phyloP scores from a whole-genome alignment of 75 land plant genomes.

The Pinus tabuliformis region DNA sequence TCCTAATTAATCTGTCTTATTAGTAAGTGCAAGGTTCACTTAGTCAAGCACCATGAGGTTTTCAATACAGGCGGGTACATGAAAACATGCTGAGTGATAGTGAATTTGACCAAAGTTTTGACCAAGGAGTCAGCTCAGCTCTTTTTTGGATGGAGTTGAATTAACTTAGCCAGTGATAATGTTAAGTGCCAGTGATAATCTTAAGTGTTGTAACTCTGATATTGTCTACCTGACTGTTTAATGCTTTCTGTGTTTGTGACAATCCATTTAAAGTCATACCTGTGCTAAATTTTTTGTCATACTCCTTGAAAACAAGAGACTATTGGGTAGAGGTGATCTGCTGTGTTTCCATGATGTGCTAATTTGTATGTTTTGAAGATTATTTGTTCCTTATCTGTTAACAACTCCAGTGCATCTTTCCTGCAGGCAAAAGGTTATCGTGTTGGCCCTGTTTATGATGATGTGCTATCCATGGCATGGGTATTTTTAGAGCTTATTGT shows the following conservation, averaged over 20 bases:
- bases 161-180: too few species aligned
- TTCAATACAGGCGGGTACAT: too few species aligned
- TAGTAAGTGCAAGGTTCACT: too few species aligned
- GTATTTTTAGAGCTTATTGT: constrained; percentile 95
- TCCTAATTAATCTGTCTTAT: too few species aligned
- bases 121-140: too few species aligned
- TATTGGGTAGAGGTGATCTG: neutral
- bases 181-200: too few species aligned
- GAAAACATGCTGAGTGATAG: too few species aligned
- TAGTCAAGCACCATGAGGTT: too few species aligned
- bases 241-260: neutral
- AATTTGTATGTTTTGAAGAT: neutral
- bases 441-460: constrained; percentile 99
- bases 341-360: neutral
- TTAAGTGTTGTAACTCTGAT: neutral
- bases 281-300: neutral
- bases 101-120: too few species aligned
- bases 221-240: neutral
- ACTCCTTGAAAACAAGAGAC: neutral
- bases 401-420: neutral
- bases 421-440: constrained; percentile 97
- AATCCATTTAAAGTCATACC: neutral
- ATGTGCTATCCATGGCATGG: constrained; percentile 99
- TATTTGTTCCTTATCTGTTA: neutral
- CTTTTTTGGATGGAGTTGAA: too few species aligned